These are phyloP conservation scores for Colletotrichum caudatum DNA, from an alignment of 2,329 filamentous ascomycete genomes.

Conservation along the genomic window DNA sequence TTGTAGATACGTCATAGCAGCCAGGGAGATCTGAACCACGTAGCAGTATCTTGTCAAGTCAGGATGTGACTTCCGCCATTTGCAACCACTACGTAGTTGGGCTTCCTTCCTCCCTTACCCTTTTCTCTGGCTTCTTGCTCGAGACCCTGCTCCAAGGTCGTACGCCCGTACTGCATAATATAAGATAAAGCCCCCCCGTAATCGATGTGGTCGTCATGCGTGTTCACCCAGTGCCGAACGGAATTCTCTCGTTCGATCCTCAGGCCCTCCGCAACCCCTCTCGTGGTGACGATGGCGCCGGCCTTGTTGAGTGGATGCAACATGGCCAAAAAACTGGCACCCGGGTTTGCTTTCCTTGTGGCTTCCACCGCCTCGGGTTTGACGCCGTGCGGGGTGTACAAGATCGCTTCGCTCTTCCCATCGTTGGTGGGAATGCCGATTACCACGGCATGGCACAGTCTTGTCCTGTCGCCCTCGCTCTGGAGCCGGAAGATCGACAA, in stretches of 20 bases:
- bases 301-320: constrained; percentile 10
- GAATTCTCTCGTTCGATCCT: not conserved
- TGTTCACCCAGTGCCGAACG: constrained; percentile 6
- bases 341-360: constrained; percentile 1
- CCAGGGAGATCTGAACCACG: too few relatives aligned
- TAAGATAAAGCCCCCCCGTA: not conserved
- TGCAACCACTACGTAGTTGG: not conserved
- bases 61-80: constrained; percentile 13
- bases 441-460: constrained; percentile 14
- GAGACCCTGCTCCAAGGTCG: constrained; percentile 4
- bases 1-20: rapidly evolving
- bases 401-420: constrained; percentile 2
- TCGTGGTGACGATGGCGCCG: not conserved
- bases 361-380: not conserved
- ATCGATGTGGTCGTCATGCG: not conserved
- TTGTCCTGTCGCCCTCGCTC: not conserved
- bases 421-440: not conserved
- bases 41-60: not conserved
- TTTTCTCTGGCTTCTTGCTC: constrained; percentile 14
- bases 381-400: constrained; percentile 29
- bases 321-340: constrained; percentile 11
- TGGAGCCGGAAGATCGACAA: constrained; percentile 17
- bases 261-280: constrained; percentile 8
- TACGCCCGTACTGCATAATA: not conserved
- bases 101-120: not conserved